Evolutionary conservation across 1,139 yeast species (phyloP), one percentile per base, ranked within the genome.

Genomic region (Candida buenavistaensis): DNA sequence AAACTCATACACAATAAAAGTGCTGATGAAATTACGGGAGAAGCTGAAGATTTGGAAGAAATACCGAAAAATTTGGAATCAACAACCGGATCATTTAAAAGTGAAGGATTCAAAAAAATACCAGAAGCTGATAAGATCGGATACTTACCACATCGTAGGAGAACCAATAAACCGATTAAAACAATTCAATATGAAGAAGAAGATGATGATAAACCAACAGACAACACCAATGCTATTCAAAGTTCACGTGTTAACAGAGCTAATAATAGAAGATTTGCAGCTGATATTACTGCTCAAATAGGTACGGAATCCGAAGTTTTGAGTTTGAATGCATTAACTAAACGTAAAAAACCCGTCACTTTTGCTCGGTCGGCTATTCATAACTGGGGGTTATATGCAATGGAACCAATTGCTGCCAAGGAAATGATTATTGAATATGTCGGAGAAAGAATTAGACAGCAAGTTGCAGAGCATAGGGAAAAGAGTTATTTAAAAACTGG

Each of bases 401-500:
- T 87, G 53, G 97, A 92, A 52, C 95, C 95, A 1, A 92, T 92
- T 52, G 86, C 89, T 10, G 94, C 95, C 1, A 85, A 83, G 47
- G 98, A 92, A 59, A 92, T 92, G 97, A 90, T 92, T 51, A 92
- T 94, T 42, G 99, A 94, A 58, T 92, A 92, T 52, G 97, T 92
- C n/a, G 99, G 99, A 22, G 98, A 92, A 51, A 76, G 95, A 40
- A 82, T 94, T 23, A 72, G 98, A 41, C 97, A 90, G 52, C 96
- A 89, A 39, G 92, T 90, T 24, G 96, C 97, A 1, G 98, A 94
- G 51, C 79, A 87, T 50, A 73, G 98, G 34, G 99, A 94, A 55
- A 80, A 82, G 55, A 75, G 85, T 33, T 94, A 92, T 54, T 64
- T 88, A 44, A 78, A 86, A 46, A 86, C 94, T 1, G 99, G 99